phyloP scores from a whole-genome alignment of 2,329 filamentous ascomycete genomes.

The Hymenoscyphus linearis region DNA sequence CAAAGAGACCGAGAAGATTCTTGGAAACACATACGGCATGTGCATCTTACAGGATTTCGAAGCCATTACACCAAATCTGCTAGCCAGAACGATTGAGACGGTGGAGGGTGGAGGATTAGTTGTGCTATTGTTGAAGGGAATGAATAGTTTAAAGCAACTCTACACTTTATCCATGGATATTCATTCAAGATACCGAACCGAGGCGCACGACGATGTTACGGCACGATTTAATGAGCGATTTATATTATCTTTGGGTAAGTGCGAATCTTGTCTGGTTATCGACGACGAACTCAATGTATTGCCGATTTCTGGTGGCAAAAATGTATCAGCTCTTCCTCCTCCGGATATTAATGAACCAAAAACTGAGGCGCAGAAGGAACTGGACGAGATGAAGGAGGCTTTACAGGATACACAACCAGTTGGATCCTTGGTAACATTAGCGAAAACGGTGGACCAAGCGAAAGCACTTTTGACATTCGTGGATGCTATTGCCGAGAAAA shows the following conservation, averaged over 20 bases:
- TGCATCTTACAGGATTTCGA: constrained; percentile 98
- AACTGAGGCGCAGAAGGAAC: constrained; percentile 65
- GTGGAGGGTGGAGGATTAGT: constrained; percentile 95
- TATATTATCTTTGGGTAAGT: constrained; percentile 90
- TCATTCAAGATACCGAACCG: constrained; percentile 91
- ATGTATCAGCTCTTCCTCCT: constrained; percentile 75
- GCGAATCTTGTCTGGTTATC: constrained; percentile 88
- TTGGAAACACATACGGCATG: constrained; percentile 98
- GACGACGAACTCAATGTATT: constrained; percentile 97
- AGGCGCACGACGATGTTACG: constrained; percentile 91
- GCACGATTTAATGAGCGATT: constrained; percentile 98
- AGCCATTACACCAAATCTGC: constrained; percentile 91
- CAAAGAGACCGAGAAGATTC: constrained; percentile 98
- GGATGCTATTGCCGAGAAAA: constrained; percentile 95
- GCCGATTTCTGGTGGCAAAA: constrained; percentile 92
- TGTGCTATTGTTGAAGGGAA: constrained; percentile 85
- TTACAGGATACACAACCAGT: constrained; percentile 81
- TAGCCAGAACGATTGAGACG: constrained; percentile 92
- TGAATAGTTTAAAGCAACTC: constrained; percentile 94
- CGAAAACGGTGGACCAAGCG: constrained; percentile 89
- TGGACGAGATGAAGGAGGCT: constrained; percentile 82
- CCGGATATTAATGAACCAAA: constrained; percentile 69
- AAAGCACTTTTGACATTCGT: constrained; percentile 96
- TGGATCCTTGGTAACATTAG: constrained; percentile 75
- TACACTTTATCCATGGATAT: constrained; percentile 98